phyloP scores from a whole-genome alignment of 306 rosid genomes.

The Fagus sylvatica region DNA sequence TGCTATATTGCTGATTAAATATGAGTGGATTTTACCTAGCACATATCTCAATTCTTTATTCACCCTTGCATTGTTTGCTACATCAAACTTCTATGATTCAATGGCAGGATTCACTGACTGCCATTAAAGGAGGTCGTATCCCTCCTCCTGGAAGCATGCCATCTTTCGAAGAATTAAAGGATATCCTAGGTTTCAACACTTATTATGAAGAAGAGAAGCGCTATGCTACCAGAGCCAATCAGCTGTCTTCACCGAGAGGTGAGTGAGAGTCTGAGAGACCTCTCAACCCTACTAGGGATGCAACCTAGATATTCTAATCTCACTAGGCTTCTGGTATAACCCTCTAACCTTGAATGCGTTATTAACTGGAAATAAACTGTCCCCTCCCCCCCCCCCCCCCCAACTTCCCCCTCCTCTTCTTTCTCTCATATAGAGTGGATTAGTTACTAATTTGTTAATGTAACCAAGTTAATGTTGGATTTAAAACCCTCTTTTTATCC shows the following conservation, averaged over 20 bases:
- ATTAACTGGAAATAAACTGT: background rate
- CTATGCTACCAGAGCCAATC: constrained; percentile 52
- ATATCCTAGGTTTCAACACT: constrained; percentile 77
- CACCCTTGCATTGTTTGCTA: constrained; percentile 1
- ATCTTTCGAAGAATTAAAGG: constrained; percentile 84
- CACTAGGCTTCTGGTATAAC: constrained; percentile 17
- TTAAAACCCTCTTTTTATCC: background rate
- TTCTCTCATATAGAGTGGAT: background rate
- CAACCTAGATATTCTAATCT: constrained; percentile 10
- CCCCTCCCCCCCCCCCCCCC: background rate
- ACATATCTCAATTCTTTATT: background rate
- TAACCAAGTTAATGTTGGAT: background rate
- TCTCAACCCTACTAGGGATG: constrained; percentile 9
- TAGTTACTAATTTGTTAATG: constrained; percentile 3
- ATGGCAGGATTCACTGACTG: constrained; percentile 76
- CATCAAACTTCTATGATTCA: constrained; percentile 17
- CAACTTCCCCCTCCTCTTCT: background rate
- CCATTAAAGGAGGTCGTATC: constrained; percentile 85
- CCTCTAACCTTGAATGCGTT: constrained; percentile 10
- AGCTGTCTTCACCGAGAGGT: constrained; percentile 59
- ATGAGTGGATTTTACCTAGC: background rate
- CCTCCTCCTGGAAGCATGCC: constrained; percentile 99
- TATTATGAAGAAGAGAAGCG: constrained; percentile 94
- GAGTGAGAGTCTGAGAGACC: constrained; percentile 32
- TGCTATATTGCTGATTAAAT: background rate